A percentile compares a stretch with the other conserved stretches of the same genome.
These are phyloP conservation scores for Schrenkiella parvula DNA, from an alignment of 345 rosid species.

Conservation along the genomic window DNA sequence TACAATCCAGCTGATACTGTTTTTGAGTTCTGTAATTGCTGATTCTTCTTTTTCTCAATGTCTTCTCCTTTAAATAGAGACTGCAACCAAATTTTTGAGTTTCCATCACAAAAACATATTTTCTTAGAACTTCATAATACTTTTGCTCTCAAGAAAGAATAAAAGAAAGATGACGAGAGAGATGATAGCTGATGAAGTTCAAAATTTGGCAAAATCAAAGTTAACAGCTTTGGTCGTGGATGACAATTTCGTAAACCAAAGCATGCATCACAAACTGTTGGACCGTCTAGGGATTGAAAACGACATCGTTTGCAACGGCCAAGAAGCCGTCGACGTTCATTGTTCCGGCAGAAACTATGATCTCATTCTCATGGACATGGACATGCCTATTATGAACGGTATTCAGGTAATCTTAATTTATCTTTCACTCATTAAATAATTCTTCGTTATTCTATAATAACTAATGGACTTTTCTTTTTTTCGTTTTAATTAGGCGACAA, in stretches of 20 bases:
- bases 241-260: conserved; percentile 46
- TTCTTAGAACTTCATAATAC: neutral
- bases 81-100: neutral
- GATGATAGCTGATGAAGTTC: neutral
- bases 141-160: neutral
- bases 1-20: conserved; percentile 19
- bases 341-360: conserved; percentile 57
- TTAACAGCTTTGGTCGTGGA: conserved; percentile 66
- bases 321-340: conserved; percentile 68
- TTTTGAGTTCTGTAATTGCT: conserved; percentile 1
- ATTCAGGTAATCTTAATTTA: conserved; percentile 47
- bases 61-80: neutral
- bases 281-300: conserved; percentile 49
- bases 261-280: conserved; percentile 49
- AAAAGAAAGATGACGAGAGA: neutral
- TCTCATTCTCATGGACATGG: conserved; percentile 83
- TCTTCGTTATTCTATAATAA: neutral
- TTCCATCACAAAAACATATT: neutral
- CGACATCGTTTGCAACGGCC: conserved; percentile 51
- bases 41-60: conserved; percentile 12
- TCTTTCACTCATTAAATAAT: neutral
- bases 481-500: conserved; percentile 49
- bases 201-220: conserved; percentile 19
- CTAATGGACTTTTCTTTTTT: neutral
- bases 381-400: conserved; percentile 91